Percentiles rank a stretch among this genome's conserved stretches.
phyloP scores from a whole-genome alignment of 371 early-diverging fungal genomes.

The Gilbertella persicaria region DNA sequence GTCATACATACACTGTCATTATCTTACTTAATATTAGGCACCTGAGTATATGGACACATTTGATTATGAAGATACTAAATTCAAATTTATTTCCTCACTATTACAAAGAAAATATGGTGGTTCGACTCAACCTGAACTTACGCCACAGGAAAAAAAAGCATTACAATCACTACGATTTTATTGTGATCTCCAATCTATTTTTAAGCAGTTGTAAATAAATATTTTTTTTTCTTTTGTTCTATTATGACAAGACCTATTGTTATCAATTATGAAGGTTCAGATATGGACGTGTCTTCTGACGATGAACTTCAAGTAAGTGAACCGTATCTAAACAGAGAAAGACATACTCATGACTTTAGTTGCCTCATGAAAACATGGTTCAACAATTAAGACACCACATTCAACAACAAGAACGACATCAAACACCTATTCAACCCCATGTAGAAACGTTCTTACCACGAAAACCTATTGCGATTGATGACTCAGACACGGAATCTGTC shows the following conservation, averaged over 20 bases:
- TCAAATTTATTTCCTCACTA: conserved; percentile 19
- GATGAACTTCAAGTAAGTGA: too few species aligned
- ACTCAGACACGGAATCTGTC: not conserved
- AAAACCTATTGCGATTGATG: not conserved
- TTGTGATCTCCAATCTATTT: conserved; percentile 19
- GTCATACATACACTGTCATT: not conserved
- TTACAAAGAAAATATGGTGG: conserved; percentile 1
- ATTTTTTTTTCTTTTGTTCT: too few species aligned
- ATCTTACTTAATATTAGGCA: conserved; percentile 9
- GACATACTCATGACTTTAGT: not conserved
- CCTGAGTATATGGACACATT: conserved; percentile 17
- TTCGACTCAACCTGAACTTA: conserved; percentile 4
- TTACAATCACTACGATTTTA: conserved; percentile 35
- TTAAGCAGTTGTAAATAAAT: too few species aligned
- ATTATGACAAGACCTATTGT: not conserved
- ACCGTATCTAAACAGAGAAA: too few species aligned
- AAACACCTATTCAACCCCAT: not conserved
- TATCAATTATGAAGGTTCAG: not conserved
- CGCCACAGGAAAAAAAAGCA: conserved; percentile 19
- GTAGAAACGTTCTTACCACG: not conserved
- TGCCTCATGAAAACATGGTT: not conserved
- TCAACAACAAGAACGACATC: not conserved
- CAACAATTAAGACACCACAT: not conserved
- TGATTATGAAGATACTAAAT: conserved; percentile 36
- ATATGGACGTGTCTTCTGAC: not conserved